Evolutionary conservation across 306 rosid genomes (phyloP), one percentile per base, ranked within the genome.

Genomic region (Alnus glutinosa): DNA sequence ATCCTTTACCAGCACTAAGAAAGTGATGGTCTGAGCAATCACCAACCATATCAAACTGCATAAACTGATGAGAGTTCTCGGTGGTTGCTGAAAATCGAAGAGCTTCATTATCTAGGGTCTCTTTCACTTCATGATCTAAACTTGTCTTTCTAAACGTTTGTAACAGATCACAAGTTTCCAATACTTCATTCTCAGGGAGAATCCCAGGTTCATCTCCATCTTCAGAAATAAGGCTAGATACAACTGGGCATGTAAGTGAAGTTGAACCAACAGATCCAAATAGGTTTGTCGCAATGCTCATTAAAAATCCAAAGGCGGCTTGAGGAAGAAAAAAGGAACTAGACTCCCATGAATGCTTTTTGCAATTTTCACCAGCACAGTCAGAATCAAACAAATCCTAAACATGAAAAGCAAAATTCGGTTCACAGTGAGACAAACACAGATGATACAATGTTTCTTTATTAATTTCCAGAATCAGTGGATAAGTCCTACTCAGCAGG

Each of bases 1-100:
- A 79, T 70, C 85, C 90, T 77, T 88, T 89, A 59, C 85, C 78
- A 44, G 89, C 75, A 55, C 78, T 54, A 71, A 90, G 82, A 81
- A 96, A 91, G 84, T 91, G 89, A 85, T 96, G 98, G 83, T 93
- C 97, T 11, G 86, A 77, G 81, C 97, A 96, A 84, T 86, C 87
- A 76, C 79, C 79, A 68, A 88, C 77, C 73, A 93, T 85, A 78
- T 91, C 94, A 81, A 96, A 96, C 87, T 61, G 93, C 83, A 86
- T 88, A 74, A 90, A 86, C 76, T 72, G 88, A 70, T 83, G 80
- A 44, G 87, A 80, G 77, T 72, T 78, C 11, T 82, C 84, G 42
- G 72, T 74, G 68, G 79, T 71, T 37, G 76, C 66, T 57, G 89
- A 79, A 82, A 75, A 68, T 14, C 81, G 81, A 69, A 79, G 77